Evolutionary conservation across 768 basidiomycete genomes (phyloP), one percentile per base, ranked within the genome.

Genomic region (Candolleomyces aberdarensis): DNA sequence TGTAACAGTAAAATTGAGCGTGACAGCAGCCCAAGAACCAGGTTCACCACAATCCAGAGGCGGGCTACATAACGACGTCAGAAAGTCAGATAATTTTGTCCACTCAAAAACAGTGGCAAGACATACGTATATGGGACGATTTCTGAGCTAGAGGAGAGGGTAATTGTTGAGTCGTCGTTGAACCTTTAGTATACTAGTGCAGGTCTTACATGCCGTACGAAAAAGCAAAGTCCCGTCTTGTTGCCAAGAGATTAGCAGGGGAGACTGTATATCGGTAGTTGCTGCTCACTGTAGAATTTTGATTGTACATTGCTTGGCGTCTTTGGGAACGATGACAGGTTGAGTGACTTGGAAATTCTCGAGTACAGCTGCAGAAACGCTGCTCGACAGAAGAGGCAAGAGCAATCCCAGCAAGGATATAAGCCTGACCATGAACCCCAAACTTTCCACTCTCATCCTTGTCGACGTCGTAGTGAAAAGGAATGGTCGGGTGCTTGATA

Each of bases 1-100:
- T 3, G 88, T 87, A 19, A 87, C 88, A 0, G 91, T 91, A 65
- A 91, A 85, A 69, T 91, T 91, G 40, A 92, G 75, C 9, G 84
- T 88, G 36, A 92, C 79, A 0, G 83, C 89, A 7, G 87, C 83
- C 91, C 91, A 92, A 5, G 86, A 83, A 1, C 91, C 89, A 20
- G 80, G 75, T 3, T 77, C 69, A 15, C 91, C 90, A 70, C 91
- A 92, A 65, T 87, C 82, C 10, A 83, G 82, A 0, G 90, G 89
- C 26, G 91, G 91, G 22, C 88, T 91, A 56, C 22, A 48, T n/a
- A 36, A 6, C 15, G 22, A 32, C 52, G 31, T 54, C 48, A 58
- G 46, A 11, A 11, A n/a, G 5, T 17, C 19, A 39, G 29, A 19
- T 22, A 58, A n/a, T 17, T 36, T 32, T 48, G 26, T 26, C 26